Base-by-base conservation (phyloP, 169 alveolate species). In the Plasmodium fragile region DNA sequence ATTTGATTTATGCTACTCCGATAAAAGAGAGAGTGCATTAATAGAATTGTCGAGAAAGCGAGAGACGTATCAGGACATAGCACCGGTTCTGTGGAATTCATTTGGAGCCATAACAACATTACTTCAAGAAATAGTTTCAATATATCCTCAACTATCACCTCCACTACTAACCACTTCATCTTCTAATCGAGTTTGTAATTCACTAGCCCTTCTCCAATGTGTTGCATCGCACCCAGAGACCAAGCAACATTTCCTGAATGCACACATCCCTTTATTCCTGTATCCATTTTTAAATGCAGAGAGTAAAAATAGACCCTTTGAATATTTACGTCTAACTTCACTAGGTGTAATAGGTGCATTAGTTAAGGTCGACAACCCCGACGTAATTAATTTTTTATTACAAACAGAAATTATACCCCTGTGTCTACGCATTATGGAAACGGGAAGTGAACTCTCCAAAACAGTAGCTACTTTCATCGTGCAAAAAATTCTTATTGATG, bases 271-370 rank as follows among this genome's bases (percentile, higher is more conserved):
- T 7, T 97, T 99, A 8, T 99, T 98, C 93, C 96, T 99, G 34
- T 99, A 98, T 93, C 99, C 99, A 4, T 99, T 99, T 94, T 96
- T 99, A 70, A 99, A 99, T 90, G 98, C 99, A 36, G 97, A 98
- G 36, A 97, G 98, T 18, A 98, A 98, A 85, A 98, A 98, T 55
- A 97, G 99, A 85, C 99, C 99, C 1, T 98, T 98, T 93, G 99
- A 99, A 96, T 99, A 99, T 94, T 94, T 99, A 73, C 98, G 99
- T 72, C 97, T 99, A 71, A 99, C 99, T 0, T 97, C 99, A 10
- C 96, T 99, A 36, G 99, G 99, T 39, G 99, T 99, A 22, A 98
- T 99, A 43, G 99, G 99, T n/a, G 99, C 99, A 34, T 96, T 99
- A 28, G 99, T 99, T 13, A 99, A 99, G 97, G 99, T 98, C 28